A percentile compares a stretch with the other conserved stretches of the same genome.
Evolutionary conservation across 352 stramenopile genomes (phyloP).

Genomic region (Globisporangium echinulatum): DNA sequence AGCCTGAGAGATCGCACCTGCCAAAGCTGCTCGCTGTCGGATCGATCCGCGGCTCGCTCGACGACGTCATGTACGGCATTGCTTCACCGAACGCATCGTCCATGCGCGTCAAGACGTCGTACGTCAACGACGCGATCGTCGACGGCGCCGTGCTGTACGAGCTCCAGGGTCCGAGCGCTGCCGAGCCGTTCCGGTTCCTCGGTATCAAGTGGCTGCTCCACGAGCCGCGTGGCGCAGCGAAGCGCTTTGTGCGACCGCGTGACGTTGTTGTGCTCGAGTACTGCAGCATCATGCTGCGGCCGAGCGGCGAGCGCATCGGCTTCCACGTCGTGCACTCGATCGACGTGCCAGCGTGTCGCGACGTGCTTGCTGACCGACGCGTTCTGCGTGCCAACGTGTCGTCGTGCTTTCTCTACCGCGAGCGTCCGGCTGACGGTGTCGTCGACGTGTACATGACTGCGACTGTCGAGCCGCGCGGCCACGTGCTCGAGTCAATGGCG

Average conservation of each 20-base stretch:
- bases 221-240: neutral
- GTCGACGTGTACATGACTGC: constrained; percentile 22
- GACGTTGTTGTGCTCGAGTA: constrained; percentile 16
- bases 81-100: constrained; percentile 28
- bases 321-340: constrained; percentile 16
- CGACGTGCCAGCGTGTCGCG: constrained; percentile 6
- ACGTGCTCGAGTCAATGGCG: constrained; percentile 30
- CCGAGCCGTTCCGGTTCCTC: constrained; percentile 15
- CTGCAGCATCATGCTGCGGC: constrained; percentile 1
- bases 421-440: constrained; percentile 10
- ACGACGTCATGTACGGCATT: constrained; percentile 23
- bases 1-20: constrained; percentile 5
- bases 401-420: constrained; percentile 30
- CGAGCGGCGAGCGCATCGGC: constrained; percentile 10
- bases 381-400: constrained; percentile 25
- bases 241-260: constrained; percentile 3
- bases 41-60: constrained; percentile 11
- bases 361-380: constrained; percentile 7
- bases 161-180: constrained; percentile 6
- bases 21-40: constrained; percentile 11
- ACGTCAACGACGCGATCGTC: constrained; percentile 14
- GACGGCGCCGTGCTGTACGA: constrained; percentile 11
- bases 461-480: constrained; percentile 22
- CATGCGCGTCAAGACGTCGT: constrained; percentile 13
- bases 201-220: constrained; percentile 17